Evolutionary conservation across 441 rosid genomes (phyloP).

Genomic region (Euphorbia celastroides): DNA sequence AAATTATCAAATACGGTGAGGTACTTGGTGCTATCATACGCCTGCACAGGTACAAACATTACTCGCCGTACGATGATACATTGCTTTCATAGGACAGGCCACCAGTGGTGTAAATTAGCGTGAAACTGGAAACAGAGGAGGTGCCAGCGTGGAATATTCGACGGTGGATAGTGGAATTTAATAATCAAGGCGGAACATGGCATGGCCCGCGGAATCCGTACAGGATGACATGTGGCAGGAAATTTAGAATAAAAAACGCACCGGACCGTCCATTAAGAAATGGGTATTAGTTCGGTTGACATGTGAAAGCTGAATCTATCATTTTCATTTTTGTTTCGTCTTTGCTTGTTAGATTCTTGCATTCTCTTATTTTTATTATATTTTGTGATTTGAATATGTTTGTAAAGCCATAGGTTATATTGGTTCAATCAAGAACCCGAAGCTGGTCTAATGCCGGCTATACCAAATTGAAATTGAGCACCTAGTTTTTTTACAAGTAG

Average conservation of each 20-base stretch:
- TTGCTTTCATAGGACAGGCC: background rate
- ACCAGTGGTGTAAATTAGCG: background rate
- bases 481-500: too few species aligned
- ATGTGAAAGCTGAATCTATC: background rate
- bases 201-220: constrained; percentile 19
- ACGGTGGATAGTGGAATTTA: constrained; percentile 12
- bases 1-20: background rate
- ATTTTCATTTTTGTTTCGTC: too few species aligned
- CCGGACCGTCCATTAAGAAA: too few species aligned
- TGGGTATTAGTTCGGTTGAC: background rate
- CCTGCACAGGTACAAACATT: background rate
- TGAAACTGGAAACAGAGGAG: constrained; percentile 13
- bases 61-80: background rate
- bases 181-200: constrained; percentile 35
- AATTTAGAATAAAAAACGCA: too few species aligned
- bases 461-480: too few species aligned
- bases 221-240: background rate
- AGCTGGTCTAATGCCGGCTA: too few species aligned
- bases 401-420: too few species aligned
- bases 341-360: background rate
- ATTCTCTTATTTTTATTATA: background rate
- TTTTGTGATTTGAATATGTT: too few species aligned
- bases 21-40: background rate
- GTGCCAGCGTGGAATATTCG: constrained; percentile 42
- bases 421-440: too few species aligned